Conservation (phyloP, 495 filamentous ascomycete genomes). For the Penicillium taxi region DNA sequence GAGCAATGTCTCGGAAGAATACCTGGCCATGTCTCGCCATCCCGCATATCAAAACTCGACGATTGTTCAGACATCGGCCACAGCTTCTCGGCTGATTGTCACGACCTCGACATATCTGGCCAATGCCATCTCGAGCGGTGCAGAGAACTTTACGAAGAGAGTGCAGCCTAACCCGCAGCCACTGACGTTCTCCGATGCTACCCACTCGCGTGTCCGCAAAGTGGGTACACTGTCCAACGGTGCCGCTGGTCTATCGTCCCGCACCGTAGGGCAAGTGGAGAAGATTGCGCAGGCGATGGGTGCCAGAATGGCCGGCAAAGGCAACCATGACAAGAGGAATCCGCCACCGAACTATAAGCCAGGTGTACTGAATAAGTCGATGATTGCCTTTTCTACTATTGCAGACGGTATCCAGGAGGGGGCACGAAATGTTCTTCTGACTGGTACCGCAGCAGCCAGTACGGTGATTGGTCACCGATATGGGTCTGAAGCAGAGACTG, state of each 20-base stretch:
- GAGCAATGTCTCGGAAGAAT: slow-evolving; percentile 69
- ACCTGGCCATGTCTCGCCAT: slow-evolving; percentile 71
- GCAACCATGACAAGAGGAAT: slow-evolving; percentile 52
- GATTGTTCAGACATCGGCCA: slow-evolving; percentile 81
- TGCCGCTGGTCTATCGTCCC: slow-evolving; percentile 70
- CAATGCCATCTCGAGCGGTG: slow-evolving; percentile 64
- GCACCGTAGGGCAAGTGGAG: slow-evolving; percentile 75
- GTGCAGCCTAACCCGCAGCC: slow-evolving; percentile 68
- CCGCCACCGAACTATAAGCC: slow-evolving; percentile 66
- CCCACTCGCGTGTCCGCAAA: slow-evolving; percentile 76
- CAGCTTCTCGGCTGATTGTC: slow-evolving; percentile 87
- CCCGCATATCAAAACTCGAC: slow-evolving; percentile 82
- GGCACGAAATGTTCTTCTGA: slow-evolving; percentile 63
- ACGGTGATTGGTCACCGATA: slow-evolving; percentile 77
- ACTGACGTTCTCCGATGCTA: slow-evolving; percentile 77
- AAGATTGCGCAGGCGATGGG: slow-evolving; percentile 82
- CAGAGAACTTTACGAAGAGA: slow-evolving; percentile 72
- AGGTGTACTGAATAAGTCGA: slow-evolving; percentile 82
- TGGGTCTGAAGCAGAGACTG: slow-evolving; percentile 69
- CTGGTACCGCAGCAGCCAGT: slow-evolving; percentile 66
- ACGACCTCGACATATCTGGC: slow-evolving; percentile 72
- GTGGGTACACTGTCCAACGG: slow-evolving; percentile 70
- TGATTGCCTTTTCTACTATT: slow-evolving; percentile 95
- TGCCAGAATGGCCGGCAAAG: slow-evolving; percentile 58
- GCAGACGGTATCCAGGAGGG: slow-evolving; percentile 88